Percentiles rank a stretch among this genome's conserved stretches.
These are phyloP conservation scores for Closterium sp. DNA, from an alignment of 139 green algal species.

Conservation along the genomic window DNA sequence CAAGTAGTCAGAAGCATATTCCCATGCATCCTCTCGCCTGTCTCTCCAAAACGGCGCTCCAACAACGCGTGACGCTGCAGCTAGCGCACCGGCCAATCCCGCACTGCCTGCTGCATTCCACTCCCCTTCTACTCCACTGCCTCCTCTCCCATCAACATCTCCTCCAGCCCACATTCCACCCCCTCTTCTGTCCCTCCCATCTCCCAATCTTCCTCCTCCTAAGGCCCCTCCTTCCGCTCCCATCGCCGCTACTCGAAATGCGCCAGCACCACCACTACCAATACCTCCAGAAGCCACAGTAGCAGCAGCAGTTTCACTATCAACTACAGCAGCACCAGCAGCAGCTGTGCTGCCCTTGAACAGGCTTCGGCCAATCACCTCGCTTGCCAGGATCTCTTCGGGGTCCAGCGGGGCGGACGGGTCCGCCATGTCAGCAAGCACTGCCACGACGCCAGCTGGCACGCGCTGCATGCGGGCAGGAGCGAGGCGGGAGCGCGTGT, in stretches of 20 bases:
- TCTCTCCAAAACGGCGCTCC: neutral
- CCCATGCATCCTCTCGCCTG: neutral
- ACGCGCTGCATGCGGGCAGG: neutral
- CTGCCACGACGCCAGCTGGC: conserved; percentile 11
- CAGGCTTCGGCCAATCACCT: conserved; percentile 1
- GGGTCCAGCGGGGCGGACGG: neutral
- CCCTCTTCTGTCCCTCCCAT: neutral
- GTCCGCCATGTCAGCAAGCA: conserved; percentile 18
- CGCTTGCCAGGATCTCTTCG: conserved; percentile 26
- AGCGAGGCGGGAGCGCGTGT: neutral
- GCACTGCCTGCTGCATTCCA: neutral
- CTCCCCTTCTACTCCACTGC: neutral
- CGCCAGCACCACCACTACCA: neutral
- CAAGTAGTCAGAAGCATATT: neutral
- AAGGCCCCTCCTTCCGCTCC: neutral
- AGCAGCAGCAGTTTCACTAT: neutral
- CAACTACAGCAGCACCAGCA: neutral
- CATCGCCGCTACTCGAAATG: neutral
- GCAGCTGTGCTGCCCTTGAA: neutral
- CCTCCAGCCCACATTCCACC: neutral
- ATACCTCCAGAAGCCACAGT: too few species aligned
- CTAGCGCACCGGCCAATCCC: neutral
- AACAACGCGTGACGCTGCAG: neutral
- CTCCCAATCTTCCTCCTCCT: neutral
- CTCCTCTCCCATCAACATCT: neutral